Base-by-base conservation (phyloP, 495 filamentous ascomycete species). In the Podospora pseudoanserina region DNA sequence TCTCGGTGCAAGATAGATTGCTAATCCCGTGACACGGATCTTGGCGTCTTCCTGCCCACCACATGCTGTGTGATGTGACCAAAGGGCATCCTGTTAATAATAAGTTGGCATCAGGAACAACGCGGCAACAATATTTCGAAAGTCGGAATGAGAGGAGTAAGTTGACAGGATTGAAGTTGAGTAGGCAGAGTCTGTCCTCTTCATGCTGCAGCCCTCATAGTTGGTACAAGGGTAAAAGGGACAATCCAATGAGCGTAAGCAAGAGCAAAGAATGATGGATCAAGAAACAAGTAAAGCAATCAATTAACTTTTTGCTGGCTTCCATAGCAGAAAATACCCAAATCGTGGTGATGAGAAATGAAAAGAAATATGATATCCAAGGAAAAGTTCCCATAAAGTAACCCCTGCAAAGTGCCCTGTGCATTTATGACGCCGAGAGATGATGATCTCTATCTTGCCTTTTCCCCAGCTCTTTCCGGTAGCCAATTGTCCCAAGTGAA, bases 401-500 rank as follows among this genome's bases (percentile, higher is more conserved):
- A 63, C 5, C n/a, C 27, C 27, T 44, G 30, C 18, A 61, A 32
- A 61, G 32, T 55, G 58, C 39, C 60, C 60, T 62, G 56, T 65
- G 27, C 19, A 65, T 64, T 64, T 53, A 20, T 5, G 65, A 70
- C 68, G 68, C 68, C 68, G 26, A 69, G 64, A 66, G 68, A 70
- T 28, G 49, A 32, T 32, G 32, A 62, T 58, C 27, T 69, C 63
- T 66, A 61, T 66, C 63, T 65, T 55, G 54, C 65, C 19, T 60
- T 28, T 61, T 34, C 63, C n/a, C 34, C 28, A 49, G 61, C 30
- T 63, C 61, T 32, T 20, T 49, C 39, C 39, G 39, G 27, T 63
- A 6, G 26, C 18, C n/a, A n/a, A 15, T 49, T 63, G 26, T 63
- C 15, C 63, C 58, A 9, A 16, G 16, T 49, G 20, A 34, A 60